Conservation (phyloP, 306 rosid genomes). For the Quercus robur region DNA sequence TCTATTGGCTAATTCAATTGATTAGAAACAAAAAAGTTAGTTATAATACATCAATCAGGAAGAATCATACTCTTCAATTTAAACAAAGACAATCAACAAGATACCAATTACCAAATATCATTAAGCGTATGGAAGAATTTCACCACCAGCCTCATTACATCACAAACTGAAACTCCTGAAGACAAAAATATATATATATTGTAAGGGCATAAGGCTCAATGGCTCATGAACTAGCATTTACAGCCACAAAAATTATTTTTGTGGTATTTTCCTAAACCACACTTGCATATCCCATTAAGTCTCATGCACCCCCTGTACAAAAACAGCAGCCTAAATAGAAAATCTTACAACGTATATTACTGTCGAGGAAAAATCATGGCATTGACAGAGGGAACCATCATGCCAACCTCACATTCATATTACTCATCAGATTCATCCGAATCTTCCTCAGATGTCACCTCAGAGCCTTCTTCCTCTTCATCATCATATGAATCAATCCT, state of each 20-base stretch:
- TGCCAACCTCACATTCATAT: not conserved
- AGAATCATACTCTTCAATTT: not conserved
- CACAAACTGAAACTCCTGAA: not conserved
- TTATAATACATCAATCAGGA: not conserved
- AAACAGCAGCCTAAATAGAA: slow-evolving; percentile 26
- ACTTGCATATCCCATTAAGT: slow-evolving; percentile 11
- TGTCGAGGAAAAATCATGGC: slow-evolving; percentile 10
- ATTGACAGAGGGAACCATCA: not conserved
- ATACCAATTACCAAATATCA: not conserved
- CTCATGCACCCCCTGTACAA: slow-evolving; percentile 24
- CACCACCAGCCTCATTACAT: not conserved
- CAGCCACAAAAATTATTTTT: not conserved
- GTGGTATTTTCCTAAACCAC: not conserved
- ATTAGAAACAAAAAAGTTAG: not conserved
- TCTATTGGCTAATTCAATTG: not conserved
- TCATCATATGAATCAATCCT: slow-evolving; percentile 43
- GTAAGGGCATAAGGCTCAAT: not conserved
- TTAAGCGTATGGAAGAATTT: not conserved
- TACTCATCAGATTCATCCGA: slow-evolving; percentile 46
- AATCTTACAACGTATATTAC: slow-evolving; percentile 13
- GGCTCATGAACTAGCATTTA: not conserved
- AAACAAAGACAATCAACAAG: not conserved
- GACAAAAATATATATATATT: not conserved
- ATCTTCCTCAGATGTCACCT: slow-evolving; percentile 47
- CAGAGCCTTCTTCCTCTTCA: slow-evolving; percentile 48